These are phyloP conservation scores for Pleurotus cornucopiae DNA, from an alignment of 768 basidiomycete genomes.

Conservation along the genomic window DNA sequence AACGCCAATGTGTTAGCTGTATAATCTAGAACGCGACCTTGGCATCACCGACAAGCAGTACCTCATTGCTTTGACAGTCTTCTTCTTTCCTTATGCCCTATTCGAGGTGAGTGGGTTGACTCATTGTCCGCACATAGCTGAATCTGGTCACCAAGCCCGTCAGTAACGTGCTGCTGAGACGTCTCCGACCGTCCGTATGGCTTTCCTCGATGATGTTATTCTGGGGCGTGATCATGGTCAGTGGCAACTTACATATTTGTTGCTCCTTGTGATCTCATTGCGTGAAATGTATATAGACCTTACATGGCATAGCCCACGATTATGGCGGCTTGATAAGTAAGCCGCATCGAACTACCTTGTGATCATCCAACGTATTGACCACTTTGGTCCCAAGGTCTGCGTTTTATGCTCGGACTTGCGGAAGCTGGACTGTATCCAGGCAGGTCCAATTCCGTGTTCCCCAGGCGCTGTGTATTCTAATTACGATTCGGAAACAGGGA, in stretches of 20 bases:
- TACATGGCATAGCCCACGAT: slow-evolving; percentile 58
- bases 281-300: slow-evolving; percentile 33
- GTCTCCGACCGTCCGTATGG: slow-evolving; percentile 66
- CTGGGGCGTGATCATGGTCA: slow-evolving; percentile 48
- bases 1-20: slow-evolving; percentile 37
- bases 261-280: too few species aligned
- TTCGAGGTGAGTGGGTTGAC: slow-evolving; percentile 47
- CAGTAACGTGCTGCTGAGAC: slow-evolving; percentile 58
- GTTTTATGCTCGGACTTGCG: slow-evolving; percentile 58
- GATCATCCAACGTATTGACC: not conserved
- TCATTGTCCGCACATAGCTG: slow-evolving; percentile 7
- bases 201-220: slow-evolving; percentile 43
- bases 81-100: slow-evolving; percentile 72
- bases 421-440: slow-evolving; percentile 55
- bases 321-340: slow-evolving; percentile 60
- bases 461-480: too few species aligned
- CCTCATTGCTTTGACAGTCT: slow-evolving; percentile 63
- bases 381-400: slow-evolving; percentile 35
- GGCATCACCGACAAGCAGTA: slow-evolving; percentile 62
- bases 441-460: not conserved
- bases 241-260: slow-evolving; percentile 1
- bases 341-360: slow-evolving; percentile 15
- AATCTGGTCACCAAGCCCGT: slow-evolving; percentile 37
- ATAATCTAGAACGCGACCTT: slow-evolving; percentile 51
- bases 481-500: slow-evolving; percentile 20